A percentile compares a stretch with the other conserved stretches of the same genome.
Conservation (phyloP, 106 monocot species). For the Apostasia ramifera region DNA sequence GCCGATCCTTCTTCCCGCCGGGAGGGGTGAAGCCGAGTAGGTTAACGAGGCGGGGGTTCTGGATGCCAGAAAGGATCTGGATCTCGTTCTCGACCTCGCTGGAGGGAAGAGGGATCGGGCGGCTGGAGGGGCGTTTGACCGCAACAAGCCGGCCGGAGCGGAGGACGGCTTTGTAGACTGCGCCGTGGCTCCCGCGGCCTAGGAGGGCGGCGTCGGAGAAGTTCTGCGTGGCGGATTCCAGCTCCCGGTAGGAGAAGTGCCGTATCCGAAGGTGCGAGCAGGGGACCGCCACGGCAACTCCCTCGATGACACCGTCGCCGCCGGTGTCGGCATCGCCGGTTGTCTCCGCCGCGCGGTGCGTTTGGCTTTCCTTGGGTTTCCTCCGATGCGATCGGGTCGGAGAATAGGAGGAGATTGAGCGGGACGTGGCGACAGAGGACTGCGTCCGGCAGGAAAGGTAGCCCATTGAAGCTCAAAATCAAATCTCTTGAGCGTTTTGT, state of each 20-base stretch:
- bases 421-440: conserved; percentile 55
- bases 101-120: neutral
- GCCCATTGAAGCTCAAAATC: conserved; percentile 38
- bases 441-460: conserved; percentile 84
- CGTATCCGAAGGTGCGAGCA: conserved; percentile 10
- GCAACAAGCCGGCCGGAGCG: conserved; percentile 41
- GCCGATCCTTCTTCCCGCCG: conserved; percentile 13
- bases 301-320: neutral
- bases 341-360: neutral
- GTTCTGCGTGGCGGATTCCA: conserved; percentile 60
- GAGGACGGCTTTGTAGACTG: conserved; percentile 74
- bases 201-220: conserved; percentile 72
- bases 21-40: conserved; percentile 63
- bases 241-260: conserved; percentile 54
- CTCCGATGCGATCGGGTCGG: conserved; percentile 8
- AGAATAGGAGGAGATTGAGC: conserved; percentile 44
- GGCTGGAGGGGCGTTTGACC: conserved; percentile 83
- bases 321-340: neutral
- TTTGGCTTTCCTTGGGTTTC: neutral
- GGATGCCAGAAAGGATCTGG: conserved; percentile 61
- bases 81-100: conserved; percentile 92
- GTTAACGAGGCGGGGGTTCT: conserved; percentile 71
- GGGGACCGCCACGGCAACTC: neutral
- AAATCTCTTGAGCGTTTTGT: neutral
- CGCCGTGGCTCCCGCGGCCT: conserved; percentile 91